Evolutionary conservation across 2,329 filamentous ascomycete species (phyloP), one percentile per base, ranked within the genome.

Genomic region (Exophiala oligosperma): DNA sequence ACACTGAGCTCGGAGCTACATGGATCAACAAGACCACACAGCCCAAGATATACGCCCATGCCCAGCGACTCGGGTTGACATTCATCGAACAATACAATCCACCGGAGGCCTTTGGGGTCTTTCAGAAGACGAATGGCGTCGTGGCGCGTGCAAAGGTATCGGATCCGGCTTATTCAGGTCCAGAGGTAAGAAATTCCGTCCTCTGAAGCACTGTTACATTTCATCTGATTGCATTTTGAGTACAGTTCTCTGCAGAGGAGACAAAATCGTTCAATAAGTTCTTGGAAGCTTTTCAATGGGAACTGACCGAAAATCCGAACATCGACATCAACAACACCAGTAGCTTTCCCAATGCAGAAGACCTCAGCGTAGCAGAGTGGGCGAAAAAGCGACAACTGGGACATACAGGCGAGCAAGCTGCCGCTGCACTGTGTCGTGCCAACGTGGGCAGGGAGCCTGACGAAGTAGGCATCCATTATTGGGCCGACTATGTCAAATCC

Each of bases 21-120:
- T 17, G 17, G 17, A 17, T 17, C 17, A 17, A 17, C 17, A 17
- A 17, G 17, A 17, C 17, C 17, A 17, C 17, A 17, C 17, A 17
- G 17, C 17, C 17, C 17, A 17, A 17, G 17, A 17, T 17, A 17
- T 17, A 17, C 17, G 17, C 17, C 17, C 17, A 17, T 17, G 17
- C 17, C 17, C 17, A 17, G 17, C 17, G 56, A 4, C 65, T 56
- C 12, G 73, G 74, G 0, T 64, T 79, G 0, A 79, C 35, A 76
- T 74, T 1, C 28, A 17, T 17, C 17, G 17, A 17, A 17, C 17
- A 17, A 17, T 17, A 17, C 17, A 17, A 29, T 29, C 17, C 17
- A 17, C 17, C 17, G 17, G 17, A 17, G 17, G 17, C 17, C 17
- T 17, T 17, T 17, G 17, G 17, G 17, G 17, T 17, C 17, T 17